These are phyloP conservation scores for Rhazya stricta DNA, from an alignment of 257 asterid genomes.

Conservation along the genomic window DNA sequence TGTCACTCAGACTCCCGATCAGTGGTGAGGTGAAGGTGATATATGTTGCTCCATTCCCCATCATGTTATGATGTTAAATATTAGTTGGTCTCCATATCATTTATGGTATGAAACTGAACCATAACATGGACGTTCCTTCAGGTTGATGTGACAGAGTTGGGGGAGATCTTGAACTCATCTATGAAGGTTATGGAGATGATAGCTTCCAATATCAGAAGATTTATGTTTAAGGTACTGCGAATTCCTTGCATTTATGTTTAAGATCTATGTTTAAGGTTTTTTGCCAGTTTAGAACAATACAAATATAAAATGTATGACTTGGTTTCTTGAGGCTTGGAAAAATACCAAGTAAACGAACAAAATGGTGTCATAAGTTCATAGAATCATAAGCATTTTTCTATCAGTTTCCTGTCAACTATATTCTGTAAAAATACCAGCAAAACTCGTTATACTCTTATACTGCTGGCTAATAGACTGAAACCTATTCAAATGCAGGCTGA, in stretches of 20 bases:
- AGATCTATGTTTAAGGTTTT: conserved; percentile 40
- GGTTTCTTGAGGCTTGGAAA: not conserved
- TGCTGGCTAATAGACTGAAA: not conserved
- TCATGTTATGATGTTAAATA: not conserved
- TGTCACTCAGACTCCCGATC: conserved; percentile 64
- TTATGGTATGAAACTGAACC: not conserved
- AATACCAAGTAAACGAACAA: no score
- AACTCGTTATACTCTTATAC: not conserved
- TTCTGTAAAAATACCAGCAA: not conserved
- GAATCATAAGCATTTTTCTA: not conserved
- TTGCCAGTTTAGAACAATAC: not conserved
- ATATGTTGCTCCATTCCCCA: not conserved
- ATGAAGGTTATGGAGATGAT: conserved; percentile 39
- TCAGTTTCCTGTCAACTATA: not conserved
- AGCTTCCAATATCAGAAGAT: conserved; percentile 29
- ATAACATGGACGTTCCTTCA: conserved; percentile 16
- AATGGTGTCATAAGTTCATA: not conserved
- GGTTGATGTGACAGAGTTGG: conserved; percentile 40
- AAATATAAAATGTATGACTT: no score
- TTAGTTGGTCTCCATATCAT: not conserved
- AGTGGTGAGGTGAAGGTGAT: conserved; percentile 52
- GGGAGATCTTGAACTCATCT: conserved; percentile 47
- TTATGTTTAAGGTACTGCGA: conserved; percentile 45
- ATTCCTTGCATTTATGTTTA: no score
- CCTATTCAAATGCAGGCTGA: conserved; percentile 44